These are phyloP conservation scores for Hondaea fermentalgiana DNA, from an alignment of 108 stramenopile genomes.

Conservation along the genomic window DNA sequence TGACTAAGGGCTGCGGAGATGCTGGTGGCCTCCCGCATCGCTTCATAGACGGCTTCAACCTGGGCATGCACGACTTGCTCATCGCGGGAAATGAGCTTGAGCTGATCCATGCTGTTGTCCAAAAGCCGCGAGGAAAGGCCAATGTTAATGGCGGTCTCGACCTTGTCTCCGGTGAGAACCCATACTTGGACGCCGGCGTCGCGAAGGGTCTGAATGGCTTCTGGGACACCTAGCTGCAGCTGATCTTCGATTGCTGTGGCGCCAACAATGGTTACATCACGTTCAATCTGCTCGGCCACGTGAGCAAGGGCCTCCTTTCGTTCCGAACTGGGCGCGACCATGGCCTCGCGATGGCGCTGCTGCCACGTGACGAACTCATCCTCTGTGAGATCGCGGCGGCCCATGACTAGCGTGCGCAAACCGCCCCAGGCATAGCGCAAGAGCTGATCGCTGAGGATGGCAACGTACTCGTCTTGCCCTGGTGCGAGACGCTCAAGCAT, in stretches of 20 bases:
- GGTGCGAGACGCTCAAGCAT: constrained; percentile 36
- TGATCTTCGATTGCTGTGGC: constrained; percentile 97
- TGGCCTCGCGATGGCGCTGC: constrained; percentile 53
- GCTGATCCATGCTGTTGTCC: constrained; percentile 35
- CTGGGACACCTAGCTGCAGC: constrained; percentile 87
- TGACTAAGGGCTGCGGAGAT: background rate
- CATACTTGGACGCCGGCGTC: constrained; percentile 91
- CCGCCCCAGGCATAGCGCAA: constrained; percentile 74
- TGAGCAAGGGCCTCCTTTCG: constrained; percentile 45
- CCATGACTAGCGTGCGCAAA: constrained; percentile 83
- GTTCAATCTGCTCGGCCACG: constrained; percentile 69
- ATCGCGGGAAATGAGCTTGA: background rate
- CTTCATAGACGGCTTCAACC: background rate
- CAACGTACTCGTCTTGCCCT: background rate
- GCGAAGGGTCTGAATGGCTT: constrained; percentile 76
- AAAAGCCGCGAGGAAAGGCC: constrained; percentile 83
- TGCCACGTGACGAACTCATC: constrained; percentile 71
- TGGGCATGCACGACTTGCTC: constrained; percentile 14
- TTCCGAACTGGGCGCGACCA: background rate
- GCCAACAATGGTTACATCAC: constrained; percentile 73
- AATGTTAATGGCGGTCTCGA: constrained; percentile 96
- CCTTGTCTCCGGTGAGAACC: constrained; percentile 98
- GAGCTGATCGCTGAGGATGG: constrained; percentile 25
- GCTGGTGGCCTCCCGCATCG: background rate
- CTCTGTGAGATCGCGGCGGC: constrained; percentile 65